Base-by-base conservation (phyloP, 2,329 filamentous ascomycete genomes). In the Aspergillus clavatus region DNA sequence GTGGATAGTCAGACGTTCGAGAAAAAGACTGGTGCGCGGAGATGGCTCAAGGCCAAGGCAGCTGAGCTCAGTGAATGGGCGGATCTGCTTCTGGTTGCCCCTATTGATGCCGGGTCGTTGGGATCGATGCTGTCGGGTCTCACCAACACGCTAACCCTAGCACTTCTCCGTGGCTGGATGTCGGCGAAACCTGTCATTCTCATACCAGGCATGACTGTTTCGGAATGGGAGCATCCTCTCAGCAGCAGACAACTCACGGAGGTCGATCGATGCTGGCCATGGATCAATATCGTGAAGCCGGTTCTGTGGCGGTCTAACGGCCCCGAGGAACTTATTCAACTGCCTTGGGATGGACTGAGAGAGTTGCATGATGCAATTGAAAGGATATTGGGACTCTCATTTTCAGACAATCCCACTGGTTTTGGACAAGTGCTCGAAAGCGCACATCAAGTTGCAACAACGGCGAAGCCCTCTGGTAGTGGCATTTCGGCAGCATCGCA, bases 211-310 rank as follows among this genome's bases (percentile, higher is more conserved):
- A 94, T 96, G 89, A 91, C 87, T 26, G 82, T 81, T 1, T 79
- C 86, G 48, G 89, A 91, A 82, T 95, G 89, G 89, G 83, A 90
- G 61, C 89, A 93, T 58, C 88, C 89, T 2, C 83, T 90, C 70
- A 95, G 88, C 12, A 87, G 87, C 70, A 86, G 89, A 58, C 89
- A 95, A 62, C 77, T 95, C 49, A 85, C 81, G 67, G 93, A 94
- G 68, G 81, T 95, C 33, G 79, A 84, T 52, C 76, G 81, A 51
- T 90, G 89, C 64, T 95, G 88, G 88, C 84, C 83, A 42, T 95
- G 89, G 88, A 80, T 95, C 42, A 80, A 85, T 50, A 82, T 93
- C 35, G 78, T 95, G 63, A 77, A 86, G 33, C 89, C 90, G 0
- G 82, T 94, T 26, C 69, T 95, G 12, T 95, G 88, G 87, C 81